These are phyloP conservation scores for Gynostemma pentaphyllum DNA, from an alignment of 306 rosid species.

Conservation along the genomic window DNA sequence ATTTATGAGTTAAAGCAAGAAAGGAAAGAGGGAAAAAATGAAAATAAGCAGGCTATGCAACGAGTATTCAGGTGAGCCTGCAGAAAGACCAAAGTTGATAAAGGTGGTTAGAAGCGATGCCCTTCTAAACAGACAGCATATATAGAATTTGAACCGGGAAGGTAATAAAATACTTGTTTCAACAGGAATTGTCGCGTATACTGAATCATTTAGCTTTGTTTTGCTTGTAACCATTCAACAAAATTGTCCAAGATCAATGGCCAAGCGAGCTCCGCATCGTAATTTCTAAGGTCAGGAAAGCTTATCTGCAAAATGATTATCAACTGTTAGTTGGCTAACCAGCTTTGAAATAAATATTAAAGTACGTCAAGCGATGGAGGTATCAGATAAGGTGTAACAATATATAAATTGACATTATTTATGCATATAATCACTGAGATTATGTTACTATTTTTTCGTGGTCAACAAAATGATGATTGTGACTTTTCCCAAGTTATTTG, in stretches of 20 bases:
- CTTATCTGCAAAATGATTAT: slow-evolving; percentile 40
- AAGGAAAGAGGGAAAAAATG: neutral
- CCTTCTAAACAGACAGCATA: neutral
- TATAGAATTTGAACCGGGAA: neutral
- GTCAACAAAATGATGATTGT: too few species aligned
- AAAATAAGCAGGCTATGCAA: neutral
- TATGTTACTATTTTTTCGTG: too few species aligned
- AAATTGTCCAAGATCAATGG: slow-evolving; percentile 94
- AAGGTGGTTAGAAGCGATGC: neutral
- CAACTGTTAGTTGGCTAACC: neutral
- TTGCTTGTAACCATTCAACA: slow-evolving; percentile 76
- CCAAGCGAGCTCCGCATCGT: slow-evolving; percentile 90
- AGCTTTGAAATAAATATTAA: too few species aligned
- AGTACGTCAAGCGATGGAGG: too few species aligned
- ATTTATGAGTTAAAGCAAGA: neutral
- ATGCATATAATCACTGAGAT: too few species aligned
- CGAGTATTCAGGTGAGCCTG: slow-evolving; percentile 27
- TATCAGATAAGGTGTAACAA: too few species aligned
- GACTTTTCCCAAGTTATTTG: too few species aligned
- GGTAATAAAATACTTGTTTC: slow-evolving; percentile 18
- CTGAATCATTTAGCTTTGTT: slow-evolving; percentile 30
- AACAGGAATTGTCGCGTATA: slow-evolving; percentile 21
- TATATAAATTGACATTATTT: too few species aligned
- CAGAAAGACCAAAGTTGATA: slow-evolving; percentile 14
- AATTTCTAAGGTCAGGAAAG: slow-evolving; percentile 53